Evolutionary conservation across 352 stramenopile species (phyloP).

Genomic region (Phytophthora vignae): DNA sequence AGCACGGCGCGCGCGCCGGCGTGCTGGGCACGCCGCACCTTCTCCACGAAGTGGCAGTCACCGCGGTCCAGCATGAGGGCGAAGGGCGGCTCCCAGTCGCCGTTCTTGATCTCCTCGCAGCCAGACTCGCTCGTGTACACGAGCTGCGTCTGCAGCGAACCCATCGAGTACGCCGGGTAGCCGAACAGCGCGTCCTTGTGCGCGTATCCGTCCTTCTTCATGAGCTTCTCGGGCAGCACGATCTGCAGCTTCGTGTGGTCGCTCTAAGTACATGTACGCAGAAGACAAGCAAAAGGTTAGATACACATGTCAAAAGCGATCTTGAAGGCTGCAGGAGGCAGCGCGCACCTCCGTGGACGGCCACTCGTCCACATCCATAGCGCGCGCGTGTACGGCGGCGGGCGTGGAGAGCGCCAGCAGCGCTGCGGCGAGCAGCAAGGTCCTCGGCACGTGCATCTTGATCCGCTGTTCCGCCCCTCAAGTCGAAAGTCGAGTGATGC

Average conservation of each 20-base stretch:
- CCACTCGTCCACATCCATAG: constrained; percentile 87
- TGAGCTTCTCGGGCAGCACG: constrained; percentile 88
- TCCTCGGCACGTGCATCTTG: constrained; percentile 33
- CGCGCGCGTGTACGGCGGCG: constrained; percentile 35
- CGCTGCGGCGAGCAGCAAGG: constrained; percentile 28
- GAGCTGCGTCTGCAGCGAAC: constrained; percentile 87
- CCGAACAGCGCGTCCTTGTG: constrained; percentile 98
- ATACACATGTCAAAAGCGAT: background rate
- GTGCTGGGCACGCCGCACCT: constrained; percentile 94
- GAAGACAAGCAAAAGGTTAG: constrained; percentile 6
- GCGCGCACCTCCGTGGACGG: constrained; percentile 76
- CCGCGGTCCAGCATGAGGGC: constrained; percentile 97
- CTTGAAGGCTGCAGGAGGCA: background rate
- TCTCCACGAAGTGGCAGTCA: constrained; percentile 97
- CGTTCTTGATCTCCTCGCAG: constrained; percentile 82
- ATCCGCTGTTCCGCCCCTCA: constrained; percentile 26
- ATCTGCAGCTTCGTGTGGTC: constrained; percentile 92
- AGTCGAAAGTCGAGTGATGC: constrained; percentile 36
- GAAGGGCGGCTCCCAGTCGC: constrained; percentile 92
- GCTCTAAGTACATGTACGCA: constrained; percentile 46
- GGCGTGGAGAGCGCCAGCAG: constrained; percentile 32
- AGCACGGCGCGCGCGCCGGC: constrained; percentile 94
- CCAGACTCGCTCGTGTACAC: constrained; percentile 89
- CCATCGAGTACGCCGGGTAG: constrained; percentile 93
- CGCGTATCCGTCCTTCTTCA: constrained; percentile 94